These are phyloP conservation scores for Aspergillus quadricinctus DNA, from an alignment of 2,329 filamentous ascomycete species.

Conservation along the genomic window DNA sequence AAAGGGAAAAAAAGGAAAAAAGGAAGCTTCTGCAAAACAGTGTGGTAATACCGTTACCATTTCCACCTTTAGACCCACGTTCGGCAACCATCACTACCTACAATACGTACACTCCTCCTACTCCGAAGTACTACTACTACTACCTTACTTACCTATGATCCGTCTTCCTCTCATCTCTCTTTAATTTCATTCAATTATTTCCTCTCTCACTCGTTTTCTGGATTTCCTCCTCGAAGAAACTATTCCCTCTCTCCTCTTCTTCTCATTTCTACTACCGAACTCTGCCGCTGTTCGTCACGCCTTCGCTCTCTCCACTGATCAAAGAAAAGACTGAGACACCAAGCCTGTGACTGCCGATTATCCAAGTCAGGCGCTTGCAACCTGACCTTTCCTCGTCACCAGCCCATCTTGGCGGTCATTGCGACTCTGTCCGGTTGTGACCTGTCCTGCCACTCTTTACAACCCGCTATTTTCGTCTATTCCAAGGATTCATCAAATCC, in stretches of 20 bases:
- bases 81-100: not conserved
- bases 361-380: conserved; percentile 14
- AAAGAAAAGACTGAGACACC: conserved; percentile 9
- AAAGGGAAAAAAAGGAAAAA: not conserved
- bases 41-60: not conserved
- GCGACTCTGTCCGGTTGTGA: not conserved
- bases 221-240: not conserved
- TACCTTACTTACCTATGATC: conserved; percentile 9
- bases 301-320: not conserved
- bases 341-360: conserved; percentile 5
- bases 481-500: not conserved
- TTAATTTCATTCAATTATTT: conserved; percentile 2
- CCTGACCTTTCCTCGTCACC: conserved; percentile 8
- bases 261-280: not conserved
- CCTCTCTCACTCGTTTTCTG: conserved; percentile 1
- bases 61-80: not conserved
- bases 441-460: conserved; percentile 4
- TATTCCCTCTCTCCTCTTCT: not conserved
- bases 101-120: not conserved
- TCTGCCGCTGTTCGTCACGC: not conserved
- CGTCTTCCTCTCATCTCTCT: conserved; percentile 4
- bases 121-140: conserved; percentile 4
- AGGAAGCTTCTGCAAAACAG: not conserved
- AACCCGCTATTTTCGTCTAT: not conserved
- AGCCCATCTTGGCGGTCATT: conserved; percentile 5